Conservation (phyloP, 352 stramenopile genomes). For the Phytophthora europaea region DNA sequence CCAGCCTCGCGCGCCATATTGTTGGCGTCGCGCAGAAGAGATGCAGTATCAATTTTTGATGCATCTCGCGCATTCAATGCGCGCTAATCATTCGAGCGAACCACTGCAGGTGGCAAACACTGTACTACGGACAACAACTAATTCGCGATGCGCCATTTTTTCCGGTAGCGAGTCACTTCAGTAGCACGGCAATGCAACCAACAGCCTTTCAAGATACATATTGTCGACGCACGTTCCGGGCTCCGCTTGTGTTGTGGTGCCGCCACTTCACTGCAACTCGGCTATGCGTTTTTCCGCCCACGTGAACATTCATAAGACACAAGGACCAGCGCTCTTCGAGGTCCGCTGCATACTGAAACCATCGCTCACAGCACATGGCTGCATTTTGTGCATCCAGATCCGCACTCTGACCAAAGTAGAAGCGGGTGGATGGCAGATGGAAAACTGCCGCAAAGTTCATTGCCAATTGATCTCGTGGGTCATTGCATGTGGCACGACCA, state of each 20-base stretch:
- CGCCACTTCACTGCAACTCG: constrained; percentile 25
- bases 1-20: no score
- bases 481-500: constrained; percentile 5
- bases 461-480: constrained; percentile 12
- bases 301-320: constrained; percentile 18
- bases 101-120: no score
- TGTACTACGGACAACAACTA: no score
- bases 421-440: neutral
- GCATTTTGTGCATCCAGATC: no score
- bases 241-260: constrained; percentile 29
- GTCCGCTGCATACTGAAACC: constrained; percentile 31
- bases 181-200: constrained; percentile 1
- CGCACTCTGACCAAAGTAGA: no score
- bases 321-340: constrained; percentile 14
- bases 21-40: no score
- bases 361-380: neutral
- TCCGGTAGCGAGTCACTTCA: neutral
- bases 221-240: neutral
- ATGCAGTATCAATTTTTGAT: no score
- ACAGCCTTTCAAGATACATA: constrained; percentile 17
- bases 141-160: neutral
- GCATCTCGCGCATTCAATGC: no score
- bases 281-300: constrained; percentile 21
- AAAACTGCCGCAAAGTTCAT: constrained; percentile 5
- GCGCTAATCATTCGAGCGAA: no score